Conservation (phyloP, 331 rosid species). For the Spiraea crenata region DNA sequence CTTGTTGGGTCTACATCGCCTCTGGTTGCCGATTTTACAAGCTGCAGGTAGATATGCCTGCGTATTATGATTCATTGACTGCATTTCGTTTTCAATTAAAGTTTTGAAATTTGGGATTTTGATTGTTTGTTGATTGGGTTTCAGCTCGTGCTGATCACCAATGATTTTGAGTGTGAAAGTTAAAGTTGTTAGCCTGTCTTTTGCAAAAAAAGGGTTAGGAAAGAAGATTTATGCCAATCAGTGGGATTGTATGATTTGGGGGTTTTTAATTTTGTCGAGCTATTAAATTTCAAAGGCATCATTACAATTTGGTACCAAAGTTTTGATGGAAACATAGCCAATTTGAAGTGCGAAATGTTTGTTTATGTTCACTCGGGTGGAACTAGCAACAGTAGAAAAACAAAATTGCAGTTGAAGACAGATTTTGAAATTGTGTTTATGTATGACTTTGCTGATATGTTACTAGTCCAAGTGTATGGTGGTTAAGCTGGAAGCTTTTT, state of each 20-base stretch:
- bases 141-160: not conserved
- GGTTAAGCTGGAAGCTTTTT: not conserved
- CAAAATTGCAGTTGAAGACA: not conserved
- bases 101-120: not conserved
- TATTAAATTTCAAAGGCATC: not conserved
- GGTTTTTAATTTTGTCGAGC: not conserved
- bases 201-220: not conserved
- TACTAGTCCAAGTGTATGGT: not conserved
- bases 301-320: not conserved
- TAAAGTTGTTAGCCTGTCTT: not conserved
- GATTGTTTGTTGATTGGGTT: not conserved
- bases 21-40: constrained; percentile 66
- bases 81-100: not conserved
- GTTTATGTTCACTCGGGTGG: not conserved
- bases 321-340: not conserved
- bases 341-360: constrained; percentile 1
- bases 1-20: constrained; percentile 66
- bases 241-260: not conserved
- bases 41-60: constrained; percentile 47
- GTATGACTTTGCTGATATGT: not conserved
- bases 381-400: not conserved
- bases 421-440: too few species aligned
- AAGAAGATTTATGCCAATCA: not conserved
- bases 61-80: not conserved
- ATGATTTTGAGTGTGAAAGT: too few species aligned